Percentiles rank a stretch among this genome's conserved stretches.
phyloP scores from a whole-genome alignment of 208 protist species.

The Tetramitus jugosus region DNA sequence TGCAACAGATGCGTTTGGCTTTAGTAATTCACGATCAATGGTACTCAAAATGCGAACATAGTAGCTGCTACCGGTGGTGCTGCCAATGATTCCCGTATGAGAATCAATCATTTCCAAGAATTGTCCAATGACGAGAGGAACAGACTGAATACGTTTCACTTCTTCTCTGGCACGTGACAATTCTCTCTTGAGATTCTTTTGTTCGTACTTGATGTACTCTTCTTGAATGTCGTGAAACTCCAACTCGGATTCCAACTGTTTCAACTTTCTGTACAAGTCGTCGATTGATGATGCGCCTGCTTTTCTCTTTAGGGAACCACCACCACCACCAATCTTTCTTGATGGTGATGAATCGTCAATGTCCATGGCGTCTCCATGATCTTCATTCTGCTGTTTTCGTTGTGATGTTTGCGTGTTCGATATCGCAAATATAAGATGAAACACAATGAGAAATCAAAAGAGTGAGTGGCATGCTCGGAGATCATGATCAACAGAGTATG shows the following conservation, averaged over 20 bases:
- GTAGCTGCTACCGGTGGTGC: conserved; percentile 91
- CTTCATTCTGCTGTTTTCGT: no score
- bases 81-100: conserved; percentile 82
- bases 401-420: no score
- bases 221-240: conserved; percentile 22
- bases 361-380: no score
- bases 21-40: conserved; percentile 93
- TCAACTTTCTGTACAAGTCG: conserved; percentile 15
- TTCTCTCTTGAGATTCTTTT: conserved; percentile 25
- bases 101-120: conserved; percentile 98
- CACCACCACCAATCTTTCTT: no score
- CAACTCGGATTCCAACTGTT: not conserved
- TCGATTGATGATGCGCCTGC: no score
- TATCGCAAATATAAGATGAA: no score
- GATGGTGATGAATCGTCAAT: no score
- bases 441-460: no score
- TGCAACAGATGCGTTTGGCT: conserved; percentile 96
- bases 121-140: conserved; percentile 98
- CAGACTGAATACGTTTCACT: conserved; percentile 97
- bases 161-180: conserved; percentile 63
- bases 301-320: no score
- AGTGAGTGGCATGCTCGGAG: no score
- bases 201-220: conserved; percentile 25
- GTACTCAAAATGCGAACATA: conserved; percentile 95
- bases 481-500: no score